These are phyloP conservation scores for Hyaloscypha hepaticicola DNA, from an alignment of 495 filamentous ascomycete species.

Conservation along the genomic window DNA sequence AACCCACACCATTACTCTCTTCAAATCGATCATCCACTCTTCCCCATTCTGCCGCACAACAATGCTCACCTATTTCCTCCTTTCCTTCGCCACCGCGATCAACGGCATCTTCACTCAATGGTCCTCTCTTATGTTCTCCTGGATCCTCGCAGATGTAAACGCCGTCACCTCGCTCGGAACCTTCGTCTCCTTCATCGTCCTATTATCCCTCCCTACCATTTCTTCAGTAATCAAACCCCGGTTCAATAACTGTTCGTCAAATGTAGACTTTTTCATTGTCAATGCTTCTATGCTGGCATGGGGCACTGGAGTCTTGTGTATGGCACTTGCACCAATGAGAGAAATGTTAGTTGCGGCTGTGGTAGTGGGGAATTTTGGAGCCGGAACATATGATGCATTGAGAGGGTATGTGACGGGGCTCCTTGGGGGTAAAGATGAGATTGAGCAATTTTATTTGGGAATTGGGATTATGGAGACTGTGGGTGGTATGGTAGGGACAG, in stretches of 20 bases:
- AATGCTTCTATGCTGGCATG: background rate
- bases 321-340: constrained; percentile 11
- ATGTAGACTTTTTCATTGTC: constrained; percentile 11
- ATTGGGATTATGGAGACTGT: constrained; percentile 17
- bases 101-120: constrained; percentile 10
- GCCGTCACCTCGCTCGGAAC: constrained; percentile 8
- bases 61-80: constrained; percentile 11
- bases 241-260: background rate
- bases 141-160: constrained; percentile 15
- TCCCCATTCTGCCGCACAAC: constrained; percentile 2
- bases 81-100: background rate
- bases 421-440: background rate
- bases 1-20: constrained; percentile 7
- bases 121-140: constrained; percentile 8
- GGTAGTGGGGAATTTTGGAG: constrained; percentile 1
- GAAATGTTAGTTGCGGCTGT: background rate
- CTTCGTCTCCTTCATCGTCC: constrained; percentile 6
- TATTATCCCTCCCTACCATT: constrained; percentile 9
- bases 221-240: background rate
- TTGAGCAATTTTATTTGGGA: constrained; percentile 15
- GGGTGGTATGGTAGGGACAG: constrained; percentile 9
- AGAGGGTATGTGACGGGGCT: constrained; percentile 9
- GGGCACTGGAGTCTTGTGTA: background rate
- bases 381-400: constrained; percentile 2
- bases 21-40: constrained; percentile 10